Percentiles rank a stretch among this genome's conserved stretches.
Conservation (phyloP, 371 early-diverging fungal genomes). For the Mucor irregularis region DNA sequence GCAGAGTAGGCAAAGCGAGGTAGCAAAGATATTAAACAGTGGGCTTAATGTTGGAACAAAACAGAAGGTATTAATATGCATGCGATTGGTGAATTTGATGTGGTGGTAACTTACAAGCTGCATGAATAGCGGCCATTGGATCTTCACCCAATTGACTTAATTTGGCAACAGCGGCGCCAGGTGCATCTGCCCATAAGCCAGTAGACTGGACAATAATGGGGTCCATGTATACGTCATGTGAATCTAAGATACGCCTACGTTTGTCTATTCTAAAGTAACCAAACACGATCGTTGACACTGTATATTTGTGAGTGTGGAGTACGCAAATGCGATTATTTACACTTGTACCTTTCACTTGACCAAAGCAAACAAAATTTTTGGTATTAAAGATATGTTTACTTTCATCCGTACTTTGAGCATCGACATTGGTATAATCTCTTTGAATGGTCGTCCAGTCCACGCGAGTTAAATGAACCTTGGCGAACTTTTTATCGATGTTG, state of each 20-base stretch:
- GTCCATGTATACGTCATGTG: conserved; percentile 51
- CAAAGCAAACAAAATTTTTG: conserved; percentile 26
- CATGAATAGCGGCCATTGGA: conserved; percentile 49
- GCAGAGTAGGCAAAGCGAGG: conserved; percentile 31
- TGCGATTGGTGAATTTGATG: background rate
- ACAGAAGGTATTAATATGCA: no score
- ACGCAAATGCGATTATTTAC: conserved; percentile 52
- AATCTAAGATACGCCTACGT: conserved; percentile 41
- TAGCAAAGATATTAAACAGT: conserved; percentile 38
- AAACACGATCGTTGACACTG: conserved; percentile 55
- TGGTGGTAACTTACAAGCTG: conserved; percentile 29
- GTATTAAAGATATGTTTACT: conserved; percentile 15
- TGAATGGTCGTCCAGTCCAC: conserved; percentile 59
- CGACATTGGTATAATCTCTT: conserved; percentile 55
- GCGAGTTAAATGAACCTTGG: conserved; percentile 43
- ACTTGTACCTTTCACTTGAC: conserved; percentile 47
- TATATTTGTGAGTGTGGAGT: conserved; percentile 45
- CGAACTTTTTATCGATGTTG: conserved; percentile 47
- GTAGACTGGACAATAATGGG: conserved; percentile 37
- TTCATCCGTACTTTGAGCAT: conserved; percentile 34
- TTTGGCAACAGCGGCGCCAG: conserved; percentile 16
- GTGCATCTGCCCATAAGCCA: conserved; percentile 51
- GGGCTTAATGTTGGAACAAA: conserved; percentile 21
- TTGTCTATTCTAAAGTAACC: conserved; percentile 59
- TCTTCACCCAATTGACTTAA: conserved; percentile 31